Evolutionary conservation across 371 early-diverging fungal genomes (phyloP).

Genomic region (Mortierella sp.): DNA sequence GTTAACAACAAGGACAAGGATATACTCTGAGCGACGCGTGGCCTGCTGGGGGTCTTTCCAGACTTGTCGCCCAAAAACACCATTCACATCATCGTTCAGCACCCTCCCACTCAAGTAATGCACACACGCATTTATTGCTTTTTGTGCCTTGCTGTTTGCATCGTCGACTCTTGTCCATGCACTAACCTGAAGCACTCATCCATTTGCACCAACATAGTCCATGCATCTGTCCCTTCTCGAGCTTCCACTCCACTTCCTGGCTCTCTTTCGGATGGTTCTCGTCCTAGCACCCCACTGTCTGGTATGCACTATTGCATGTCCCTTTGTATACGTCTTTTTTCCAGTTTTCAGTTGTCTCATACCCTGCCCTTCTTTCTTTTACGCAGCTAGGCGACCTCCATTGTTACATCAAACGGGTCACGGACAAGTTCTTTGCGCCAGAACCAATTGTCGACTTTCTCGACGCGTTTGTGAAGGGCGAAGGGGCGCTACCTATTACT

Average conservation of each 20-base stretch:
- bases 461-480: no score
- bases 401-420: neutral
- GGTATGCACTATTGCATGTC: neutral
- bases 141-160: neutral
- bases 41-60: neutral
- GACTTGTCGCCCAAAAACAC: slow-evolving; percentile 1
- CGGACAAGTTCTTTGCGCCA: slow-evolving; percentile 11
- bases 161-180: neutral
- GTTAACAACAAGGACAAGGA: slow-evolving; percentile 3
- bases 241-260: slow-evolving; percentile 14
- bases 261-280: slow-evolving; percentile 15
- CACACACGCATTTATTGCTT: neutral
- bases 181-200: slow-evolving; percentile 1
- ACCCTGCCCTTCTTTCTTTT: neutral
- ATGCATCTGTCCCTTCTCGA: slow-evolving; percentile 16
- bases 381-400: neutral
- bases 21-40: slow-evolving; percentile 15
- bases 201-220: slow-evolving; percentile 15
- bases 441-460: no score
- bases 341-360: neutral
- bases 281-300: slow-evolving; percentile 2
- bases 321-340: neutral
- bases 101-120: slow-evolving; percentile 8
- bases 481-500: no score
- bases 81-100: slow-evolving; percentile 13